Conservation (phyloP, 352 stramenopile species). For the Pythium sukuiense region DNA sequence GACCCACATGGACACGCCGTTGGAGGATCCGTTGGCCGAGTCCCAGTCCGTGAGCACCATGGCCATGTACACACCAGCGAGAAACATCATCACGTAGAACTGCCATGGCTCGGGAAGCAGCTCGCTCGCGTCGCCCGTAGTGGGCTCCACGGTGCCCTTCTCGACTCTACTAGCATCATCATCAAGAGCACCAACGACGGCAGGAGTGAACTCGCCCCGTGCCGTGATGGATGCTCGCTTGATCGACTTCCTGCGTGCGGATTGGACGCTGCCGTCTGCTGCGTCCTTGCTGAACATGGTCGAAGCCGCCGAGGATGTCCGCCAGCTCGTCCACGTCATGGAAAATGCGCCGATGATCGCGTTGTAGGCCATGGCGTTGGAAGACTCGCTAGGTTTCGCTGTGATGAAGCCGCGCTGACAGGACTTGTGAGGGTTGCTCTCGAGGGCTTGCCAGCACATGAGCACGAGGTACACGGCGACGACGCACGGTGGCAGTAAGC, state of each 20-base stretch:
- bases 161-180: neutral
- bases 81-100: constrained; percentile 92
- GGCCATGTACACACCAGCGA: constrained; percentile 92
- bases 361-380: constrained; percentile 35
- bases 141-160: constrained; percentile 6
- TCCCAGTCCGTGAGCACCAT: constrained; percentile 96
- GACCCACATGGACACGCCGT: constrained; percentile 94
- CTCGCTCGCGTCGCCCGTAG: neutral
- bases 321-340: constrained; percentile 73
- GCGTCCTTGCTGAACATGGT: constrained; percentile 74
- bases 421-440: constrained; percentile 50
- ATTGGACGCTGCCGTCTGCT: constrained; percentile 7
- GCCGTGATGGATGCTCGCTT: neutral
- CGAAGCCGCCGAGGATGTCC: constrained; percentile 55
- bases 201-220: constrained; percentile 25
- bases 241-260: constrained; percentile 13
- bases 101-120: constrained; percentile 86
- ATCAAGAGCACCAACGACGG: constrained; percentile 60
- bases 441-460: constrained; percentile 76
- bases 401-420: constrained; percentile 30
- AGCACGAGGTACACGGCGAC: constrained; percentile 72
- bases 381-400: constrained; percentile 7
- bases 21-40: constrained; percentile 64
- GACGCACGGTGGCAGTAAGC: constrained; percentile 70
- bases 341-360: constrained; percentile 58